These are phyloP conservation scores for Fusarium albosuccineum DNA, from an alignment of 2,329 filamentous ascomycete genomes.

Conservation along the genomic window DNA sequence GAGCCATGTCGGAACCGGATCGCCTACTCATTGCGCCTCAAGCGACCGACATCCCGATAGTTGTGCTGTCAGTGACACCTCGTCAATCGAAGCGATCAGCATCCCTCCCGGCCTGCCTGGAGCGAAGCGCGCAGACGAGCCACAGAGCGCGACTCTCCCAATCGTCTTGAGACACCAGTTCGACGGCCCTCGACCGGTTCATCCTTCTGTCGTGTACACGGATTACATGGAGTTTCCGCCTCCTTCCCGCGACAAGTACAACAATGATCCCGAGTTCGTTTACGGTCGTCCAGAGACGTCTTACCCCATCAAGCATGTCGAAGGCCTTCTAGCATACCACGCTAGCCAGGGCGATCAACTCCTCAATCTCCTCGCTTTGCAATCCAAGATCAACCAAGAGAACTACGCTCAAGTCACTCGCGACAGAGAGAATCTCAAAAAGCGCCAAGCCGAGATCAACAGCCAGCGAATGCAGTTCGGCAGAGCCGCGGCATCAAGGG, in stretches of 20 bases:
- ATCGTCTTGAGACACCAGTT: conserved; percentile 18
- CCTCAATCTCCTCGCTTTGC: conserved; percentile 11
- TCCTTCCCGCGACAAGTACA: conserved; percentile 24
- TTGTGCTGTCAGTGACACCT: conserved; percentile 6
- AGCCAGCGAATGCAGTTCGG: not conserved
- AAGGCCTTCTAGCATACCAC: conserved; percentile 18
- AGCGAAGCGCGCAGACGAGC: not conserved
- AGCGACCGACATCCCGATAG: not conserved
- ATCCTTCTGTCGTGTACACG: conserved; percentile 6
- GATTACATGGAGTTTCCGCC: conserved; percentile 25
- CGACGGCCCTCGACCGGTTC: not conserved
- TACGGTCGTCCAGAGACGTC: conserved; percentile 11
- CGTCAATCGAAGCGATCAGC: conserved; percentile 32
- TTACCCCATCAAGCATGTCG: conserved; percentile 13
- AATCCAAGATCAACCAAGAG: conserved; percentile 9
- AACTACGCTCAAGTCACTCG: not conserved
- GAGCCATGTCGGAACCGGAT: not conserved
- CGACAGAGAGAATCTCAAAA: not conserved
- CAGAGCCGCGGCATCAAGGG: not conserved
- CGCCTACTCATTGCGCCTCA: not conserved
- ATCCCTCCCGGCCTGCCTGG: conserved; percentile 15
- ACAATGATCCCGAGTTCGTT: conserved; percentile 3
- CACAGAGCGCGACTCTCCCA: not conserved
- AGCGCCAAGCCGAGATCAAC: not conserved
- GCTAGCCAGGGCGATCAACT: conserved; percentile 21